Percentiles rank a stretch among this genome's conserved stretches.
Conservation (phyloP, 78 protist species). For the Diacronema lutheri region DNA sequence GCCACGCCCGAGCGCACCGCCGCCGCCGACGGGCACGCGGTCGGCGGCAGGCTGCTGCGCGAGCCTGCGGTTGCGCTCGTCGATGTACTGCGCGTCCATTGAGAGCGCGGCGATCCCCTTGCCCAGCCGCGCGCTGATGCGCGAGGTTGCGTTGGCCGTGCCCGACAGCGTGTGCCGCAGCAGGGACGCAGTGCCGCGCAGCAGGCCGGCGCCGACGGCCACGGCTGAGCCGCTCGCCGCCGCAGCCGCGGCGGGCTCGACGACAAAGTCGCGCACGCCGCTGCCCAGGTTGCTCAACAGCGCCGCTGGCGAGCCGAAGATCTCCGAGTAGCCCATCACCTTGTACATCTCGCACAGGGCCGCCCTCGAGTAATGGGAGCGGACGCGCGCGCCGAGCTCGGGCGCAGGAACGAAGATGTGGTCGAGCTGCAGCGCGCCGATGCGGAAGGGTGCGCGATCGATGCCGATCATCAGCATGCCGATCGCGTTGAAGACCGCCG, state of each 20-base stretch:
- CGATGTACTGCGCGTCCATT: constrained; percentile 8
- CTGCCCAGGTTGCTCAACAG: not conserved
- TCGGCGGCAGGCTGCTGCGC: not conserved
- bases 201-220: not conserved
- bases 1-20: not conserved
- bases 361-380: not conserved
- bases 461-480: not conserved
- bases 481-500: not conserved
- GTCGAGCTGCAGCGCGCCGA: not conserved
- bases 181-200: not conserved
- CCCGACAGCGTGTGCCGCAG: not conserved
- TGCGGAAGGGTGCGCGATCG: not conserved
- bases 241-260: constrained; percentile 3
- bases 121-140: not conserved
- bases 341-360: not conserved
- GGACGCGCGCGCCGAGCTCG: not conserved
- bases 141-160: not conserved
- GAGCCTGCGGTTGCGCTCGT: not conserved
- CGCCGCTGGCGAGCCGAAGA: not conserved
- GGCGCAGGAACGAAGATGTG: not conserved
- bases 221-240: not conserved
- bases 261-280: constrained; percentile 1
- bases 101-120: not conserved
- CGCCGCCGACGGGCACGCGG: too few relatives aligned
- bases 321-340: not conserved